Evolutionary conservation across 768 basidiomycete genomes (phyloP), one percentile per base, ranked within the genome.

Genomic region (Obba rivulosa): DNA sequence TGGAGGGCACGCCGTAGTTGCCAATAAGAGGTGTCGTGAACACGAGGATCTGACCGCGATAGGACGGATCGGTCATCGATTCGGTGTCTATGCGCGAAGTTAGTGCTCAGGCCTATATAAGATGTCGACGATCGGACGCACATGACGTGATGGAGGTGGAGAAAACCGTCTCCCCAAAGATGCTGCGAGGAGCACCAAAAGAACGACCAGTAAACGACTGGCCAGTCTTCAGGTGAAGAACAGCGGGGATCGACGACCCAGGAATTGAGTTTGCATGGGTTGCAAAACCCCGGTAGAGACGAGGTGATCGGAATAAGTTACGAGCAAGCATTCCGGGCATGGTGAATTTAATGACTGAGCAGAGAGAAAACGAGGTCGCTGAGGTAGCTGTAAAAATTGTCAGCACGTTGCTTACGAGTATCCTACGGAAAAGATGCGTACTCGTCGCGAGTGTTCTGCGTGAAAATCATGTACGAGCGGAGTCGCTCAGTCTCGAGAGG

Each of bases 41-140:
- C 49, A 99, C 96, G 54, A 99, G 80, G 62, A 99, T 95, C 69
- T 99, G 96, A 43, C 92, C 87, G 28, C 92, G 88, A 69, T 99
- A 98, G 8, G 96, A 98, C 7, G 96, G 96, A 66, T 99, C 96
- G 34, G 96, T 99, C 96, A 99, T 97, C 8, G 92, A 96, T 70
- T 99, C 96, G 41, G 95, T 98, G 66, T 99, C 93, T 95, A 62
- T n/a, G 28, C 13, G 28, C 13, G 13, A 5, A 5, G 28, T 35
- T 0, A n/a, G 10, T 17, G 10, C 43, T 46, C 35, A 51, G 45
- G 24, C 7, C 43, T 25, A 39, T 34, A 39, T 24, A 5, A 8
- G 2, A 20, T 34, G 34, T 14, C 13, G 22, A 37, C 46, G 22
- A 41, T 14, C 45, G 3, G 8, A 74, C 87, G 58, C 53, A 92